Percentiles rank a stretch among this genome's conserved stretches.
Conservation (phyloP, 2,329 filamentous ascomycete genomes). For the Neofusicoccum parvum region DNA sequence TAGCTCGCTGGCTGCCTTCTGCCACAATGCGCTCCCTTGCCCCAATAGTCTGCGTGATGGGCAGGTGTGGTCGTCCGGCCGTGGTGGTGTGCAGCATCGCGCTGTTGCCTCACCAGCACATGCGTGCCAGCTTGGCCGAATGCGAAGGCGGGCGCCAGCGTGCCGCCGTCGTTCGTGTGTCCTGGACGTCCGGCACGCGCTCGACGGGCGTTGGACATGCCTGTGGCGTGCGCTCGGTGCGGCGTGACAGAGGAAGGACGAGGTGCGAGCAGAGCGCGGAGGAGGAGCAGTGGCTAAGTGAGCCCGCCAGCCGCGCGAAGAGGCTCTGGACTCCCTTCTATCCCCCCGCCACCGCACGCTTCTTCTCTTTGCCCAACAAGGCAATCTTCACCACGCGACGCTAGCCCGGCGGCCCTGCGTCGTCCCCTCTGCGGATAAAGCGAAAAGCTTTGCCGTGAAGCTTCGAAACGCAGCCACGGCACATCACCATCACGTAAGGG, state of each 20-base stretch:
- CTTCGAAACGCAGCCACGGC: neutral
- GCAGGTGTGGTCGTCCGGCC: too few relatives aligned
- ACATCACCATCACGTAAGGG: neutral
- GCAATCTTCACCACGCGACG: neutral
- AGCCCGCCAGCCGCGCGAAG: too few relatives aligned
- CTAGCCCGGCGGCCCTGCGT: neutral
- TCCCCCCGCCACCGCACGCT: neutral
- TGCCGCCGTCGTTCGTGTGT: too few relatives aligned
- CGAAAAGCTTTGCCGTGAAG: neutral
- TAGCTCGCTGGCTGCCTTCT: neutral
- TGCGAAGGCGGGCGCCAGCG: too few relatives aligned
- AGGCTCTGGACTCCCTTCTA: neutral
- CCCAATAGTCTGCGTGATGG: neutral
- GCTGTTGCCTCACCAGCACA: neutral
- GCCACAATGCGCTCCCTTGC: neutral
- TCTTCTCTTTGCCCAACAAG: neutral
- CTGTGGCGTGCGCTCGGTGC: too few relatives aligned
- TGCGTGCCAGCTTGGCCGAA: too few relatives aligned
- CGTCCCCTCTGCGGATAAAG: neutral
- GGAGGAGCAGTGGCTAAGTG: too few relatives aligned
- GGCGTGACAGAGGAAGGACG: neutral
- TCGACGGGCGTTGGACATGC: too few relatives aligned
- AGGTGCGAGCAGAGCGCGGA: neutral
- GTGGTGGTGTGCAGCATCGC: neutral
- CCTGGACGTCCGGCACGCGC: too few relatives aligned